Conservation (phyloP, 495 filamentous ascomycete genomes). For the Penicillium goetzii region DNA sequence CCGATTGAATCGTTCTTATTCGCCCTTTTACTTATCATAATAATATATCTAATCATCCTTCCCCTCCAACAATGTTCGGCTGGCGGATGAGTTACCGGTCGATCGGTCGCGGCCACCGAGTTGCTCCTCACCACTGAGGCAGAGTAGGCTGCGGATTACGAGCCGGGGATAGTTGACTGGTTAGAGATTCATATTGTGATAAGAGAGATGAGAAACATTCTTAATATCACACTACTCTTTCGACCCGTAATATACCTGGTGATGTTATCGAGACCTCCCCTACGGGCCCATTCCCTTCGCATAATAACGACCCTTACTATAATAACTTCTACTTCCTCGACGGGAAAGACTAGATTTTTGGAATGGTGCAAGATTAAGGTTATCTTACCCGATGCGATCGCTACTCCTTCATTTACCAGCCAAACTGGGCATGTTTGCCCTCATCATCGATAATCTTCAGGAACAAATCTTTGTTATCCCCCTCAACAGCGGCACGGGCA, state of each 20-base stretch:
- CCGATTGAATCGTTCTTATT: conserved; percentile 12
- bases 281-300: neutral
- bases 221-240: neutral
- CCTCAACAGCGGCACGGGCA: no score
- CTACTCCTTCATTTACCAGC: no score
- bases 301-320: neutral
- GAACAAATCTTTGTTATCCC: no score
- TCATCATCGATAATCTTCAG: no score
- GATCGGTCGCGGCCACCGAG: neutral
- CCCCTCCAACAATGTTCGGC: neutral
- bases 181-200: neutral
- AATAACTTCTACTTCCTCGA: neutral
- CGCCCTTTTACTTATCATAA: neutral
- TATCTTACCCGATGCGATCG: conserved; percentile 44
- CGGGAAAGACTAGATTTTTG: conserved; percentile 19
- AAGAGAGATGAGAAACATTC: neutral
- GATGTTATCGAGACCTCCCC: neutral
- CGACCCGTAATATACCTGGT: neutral
- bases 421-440: no score
- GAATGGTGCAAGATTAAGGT: conserved; percentile 24
- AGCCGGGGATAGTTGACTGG: neutral
- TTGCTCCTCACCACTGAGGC: neutral
- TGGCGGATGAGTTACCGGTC: neutral
- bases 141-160: neutral
- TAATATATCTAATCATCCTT: neutral